These are phyloP conservation scores for Salvia miltiorrhiza DNA, from an alignment of 257 asterid species.

Conservation along the genomic window DNA sequence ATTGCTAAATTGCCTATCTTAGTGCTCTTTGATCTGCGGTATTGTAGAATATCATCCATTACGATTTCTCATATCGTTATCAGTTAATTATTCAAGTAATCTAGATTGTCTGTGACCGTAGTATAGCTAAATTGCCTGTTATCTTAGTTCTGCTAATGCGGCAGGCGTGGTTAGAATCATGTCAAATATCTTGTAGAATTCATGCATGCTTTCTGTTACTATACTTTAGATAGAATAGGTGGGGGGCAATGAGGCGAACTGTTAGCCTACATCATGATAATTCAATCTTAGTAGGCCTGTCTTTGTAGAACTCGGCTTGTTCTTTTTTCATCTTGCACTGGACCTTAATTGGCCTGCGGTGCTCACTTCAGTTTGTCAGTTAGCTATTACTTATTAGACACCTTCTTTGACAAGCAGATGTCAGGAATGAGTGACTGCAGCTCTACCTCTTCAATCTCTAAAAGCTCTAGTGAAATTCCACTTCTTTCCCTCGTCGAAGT, in stretches of 20 bases:
- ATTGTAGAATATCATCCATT: slow-evolving; percentile 17
- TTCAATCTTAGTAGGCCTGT: slow-evolving; percentile 7
- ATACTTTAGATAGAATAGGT: neutral
- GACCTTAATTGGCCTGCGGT: slow-evolving; percentile 7
- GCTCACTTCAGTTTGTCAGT: neutral
- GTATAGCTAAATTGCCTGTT: slow-evolving; percentile 1
- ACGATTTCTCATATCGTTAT: neutral
- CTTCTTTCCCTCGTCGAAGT: slow-evolving; percentile 48
- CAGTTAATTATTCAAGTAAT: slow-evolving; percentile 1
- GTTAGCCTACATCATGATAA: neutral
- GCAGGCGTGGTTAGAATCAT: too few species aligned
- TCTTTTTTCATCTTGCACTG: slow-evolving; percentile 6
- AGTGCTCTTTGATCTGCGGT: slow-evolving; percentile 14
- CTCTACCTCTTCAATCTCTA: slow-evolving; percentile 33
- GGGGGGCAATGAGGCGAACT: neutral
- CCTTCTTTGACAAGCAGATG: slow-evolving; percentile 43
- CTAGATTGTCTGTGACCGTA: neutral
- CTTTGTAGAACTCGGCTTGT: neutral
- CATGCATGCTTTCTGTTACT: neutral
- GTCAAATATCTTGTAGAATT: neutral
- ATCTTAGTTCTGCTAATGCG: neutral
- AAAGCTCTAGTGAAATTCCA: slow-evolving; percentile 35
- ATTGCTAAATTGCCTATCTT: neutral
- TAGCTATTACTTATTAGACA: slow-evolving; percentile 1
- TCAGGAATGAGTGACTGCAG: slow-evolving; percentile 31